These are phyloP conservation scores for Epichloe sp. DNA, from an alignment of 2,329 filamentous ascomycete genomes.

Conservation along the genomic window DNA sequence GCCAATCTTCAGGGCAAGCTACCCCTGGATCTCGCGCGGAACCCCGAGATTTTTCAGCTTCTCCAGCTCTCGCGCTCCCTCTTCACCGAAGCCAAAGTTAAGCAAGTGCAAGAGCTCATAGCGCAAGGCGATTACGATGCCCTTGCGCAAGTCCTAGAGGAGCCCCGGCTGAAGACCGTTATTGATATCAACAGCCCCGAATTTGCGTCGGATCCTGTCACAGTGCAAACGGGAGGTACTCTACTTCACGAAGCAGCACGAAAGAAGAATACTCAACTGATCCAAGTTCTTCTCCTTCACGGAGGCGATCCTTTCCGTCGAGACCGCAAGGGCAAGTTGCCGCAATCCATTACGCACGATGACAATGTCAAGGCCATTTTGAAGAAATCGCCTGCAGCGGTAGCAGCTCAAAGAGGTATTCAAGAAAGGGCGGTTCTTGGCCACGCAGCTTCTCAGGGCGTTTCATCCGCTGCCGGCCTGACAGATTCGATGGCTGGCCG, in stretches of 20 bases:
- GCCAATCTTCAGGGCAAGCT: conserved; percentile 75
- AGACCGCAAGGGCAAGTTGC: conserved; percentile 88
- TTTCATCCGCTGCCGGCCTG: conserved; percentile 34
- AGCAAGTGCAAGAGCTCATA: conserved; percentile 72
- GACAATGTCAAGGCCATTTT: conserved; percentile 78
- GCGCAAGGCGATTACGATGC: conserved; percentile 59
- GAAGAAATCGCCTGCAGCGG: conserved; percentile 87
- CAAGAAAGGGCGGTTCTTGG: conserved; percentile 95
- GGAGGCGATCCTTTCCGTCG: conserved; percentile 92
- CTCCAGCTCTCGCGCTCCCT: conserved; percentile 81
- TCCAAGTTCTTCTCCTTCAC: conserved; percentile 81
- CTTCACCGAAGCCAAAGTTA: conserved; percentile 76
- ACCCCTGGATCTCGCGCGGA: conserved; percentile 78
- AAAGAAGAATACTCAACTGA: conserved; percentile 73
- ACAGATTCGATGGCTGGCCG: conserved; percentile 57
- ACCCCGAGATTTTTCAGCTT: conserved; percentile 89
- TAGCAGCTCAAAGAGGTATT: conserved; percentile 85
- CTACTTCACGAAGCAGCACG: conserved; percentile 87
- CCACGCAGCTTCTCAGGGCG: conserved; percentile 46
- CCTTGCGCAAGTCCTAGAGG: conserved; percentile 69
- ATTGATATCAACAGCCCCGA: conserved; percentile 89
- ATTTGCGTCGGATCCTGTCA: conserved; percentile 67
- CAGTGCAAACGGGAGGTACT: conserved; percentile 74
- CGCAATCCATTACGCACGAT: conserved; percentile 93
- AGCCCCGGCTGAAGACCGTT: conserved; percentile 71